Conservation (phyloP, 208 protist species). For the Trypanosoma rangeli region DNA sequence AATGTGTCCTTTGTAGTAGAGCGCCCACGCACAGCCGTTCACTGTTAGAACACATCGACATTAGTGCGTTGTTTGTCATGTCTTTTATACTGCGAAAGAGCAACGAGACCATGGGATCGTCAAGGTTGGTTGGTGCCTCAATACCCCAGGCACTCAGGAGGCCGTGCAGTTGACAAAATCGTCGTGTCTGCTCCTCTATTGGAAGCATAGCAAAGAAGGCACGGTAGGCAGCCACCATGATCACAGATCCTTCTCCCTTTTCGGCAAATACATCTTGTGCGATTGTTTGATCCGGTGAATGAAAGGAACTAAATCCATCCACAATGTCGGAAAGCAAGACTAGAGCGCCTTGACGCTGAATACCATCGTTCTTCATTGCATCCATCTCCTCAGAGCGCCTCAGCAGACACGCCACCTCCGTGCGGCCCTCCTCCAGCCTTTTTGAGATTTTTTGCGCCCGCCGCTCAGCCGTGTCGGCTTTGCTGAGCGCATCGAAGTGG, state of each 20-base stretch:
- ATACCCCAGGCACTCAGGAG: conserved; percentile 33
- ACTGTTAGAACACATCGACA: conserved; percentile 30
- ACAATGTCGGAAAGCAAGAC: conserved; percentile 54
- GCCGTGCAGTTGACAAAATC: conserved; percentile 28
- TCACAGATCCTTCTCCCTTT: conserved; percentile 53
- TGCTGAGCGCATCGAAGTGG: conserved; percentile 5
- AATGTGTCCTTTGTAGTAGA: conserved; percentile 36
- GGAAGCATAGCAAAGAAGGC: conserved; percentile 46
- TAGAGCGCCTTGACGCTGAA: conserved; percentile 42
- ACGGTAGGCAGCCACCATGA: conserved; percentile 67
- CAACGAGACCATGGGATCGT: conserved; percentile 35
- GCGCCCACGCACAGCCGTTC: conserved; percentile 34
- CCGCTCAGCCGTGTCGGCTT: conserved; percentile 19
- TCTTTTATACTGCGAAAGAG: conserved; percentile 52
- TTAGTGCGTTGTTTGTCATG: conserved; percentile 35
- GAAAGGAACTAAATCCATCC: conserved; percentile 66
- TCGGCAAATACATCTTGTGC: conserved; percentile 23
- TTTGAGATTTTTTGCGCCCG: neutral
- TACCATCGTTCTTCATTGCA: conserved; percentile 11
- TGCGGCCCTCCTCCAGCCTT: neutral
- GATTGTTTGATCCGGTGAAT: conserved; percentile 20
- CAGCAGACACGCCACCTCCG: conserved; percentile 9
- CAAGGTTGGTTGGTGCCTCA: conserved; percentile 2
- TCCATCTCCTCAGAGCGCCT: conserved; percentile 28
- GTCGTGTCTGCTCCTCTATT: conserved; percentile 9